Percentiles rank a stretch among this genome's conserved stretches.
Conservation (phyloP, 306 rosid species). For the Adenanthera pavonina region DNA sequence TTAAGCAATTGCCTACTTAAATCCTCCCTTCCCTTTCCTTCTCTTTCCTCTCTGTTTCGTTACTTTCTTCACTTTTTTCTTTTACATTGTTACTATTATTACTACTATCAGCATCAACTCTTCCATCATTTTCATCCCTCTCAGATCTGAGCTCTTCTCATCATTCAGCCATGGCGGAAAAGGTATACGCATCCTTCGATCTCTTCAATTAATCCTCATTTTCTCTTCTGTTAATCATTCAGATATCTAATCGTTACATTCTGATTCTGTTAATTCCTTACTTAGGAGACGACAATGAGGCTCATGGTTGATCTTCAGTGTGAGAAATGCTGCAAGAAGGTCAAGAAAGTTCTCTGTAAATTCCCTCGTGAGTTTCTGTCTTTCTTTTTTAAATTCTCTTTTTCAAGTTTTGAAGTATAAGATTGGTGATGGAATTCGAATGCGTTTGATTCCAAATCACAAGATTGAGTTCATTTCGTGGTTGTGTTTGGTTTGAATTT, state of each 20-base stretch:
- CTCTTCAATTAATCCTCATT: neutral
- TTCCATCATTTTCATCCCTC: no score
- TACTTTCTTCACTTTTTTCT: no score
- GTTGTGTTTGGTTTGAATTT: slow-evolving; percentile 27
- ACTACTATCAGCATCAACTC: no score
- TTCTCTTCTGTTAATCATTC: neutral
- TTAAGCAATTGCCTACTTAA: no score
- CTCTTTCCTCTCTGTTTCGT: no score
- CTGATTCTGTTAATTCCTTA: neutral
- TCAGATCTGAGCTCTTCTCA: no score
- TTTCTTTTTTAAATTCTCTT: no score
- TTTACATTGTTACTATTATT: no score
- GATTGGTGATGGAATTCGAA: neutral
- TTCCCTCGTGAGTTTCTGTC: slow-evolving; percentile 72
- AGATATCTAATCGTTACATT: slow-evolving; percentile 12
- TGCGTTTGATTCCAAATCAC: no score
- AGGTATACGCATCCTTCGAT: slow-evolving; percentile 24
- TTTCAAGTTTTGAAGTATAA: neutral
- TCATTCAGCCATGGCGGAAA: slow-evolving; percentile 45
- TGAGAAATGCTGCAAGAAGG: slow-evolving; percentile 67
- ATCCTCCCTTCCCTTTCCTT: no score
- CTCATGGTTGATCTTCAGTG: slow-evolving; percentile 80
- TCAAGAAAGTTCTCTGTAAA: slow-evolving; percentile 74
- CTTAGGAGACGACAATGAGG: slow-evolving; percentile 59
- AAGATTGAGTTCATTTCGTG: slow-evolving; percentile 42